A percentile compares a stretch with the other conserved stretches of the same genome.
These are phyloP conservation scores for Isabelozyma gotoi DNA, from an alignment of 805 yeast species.

Conservation along the genomic window DNA sequence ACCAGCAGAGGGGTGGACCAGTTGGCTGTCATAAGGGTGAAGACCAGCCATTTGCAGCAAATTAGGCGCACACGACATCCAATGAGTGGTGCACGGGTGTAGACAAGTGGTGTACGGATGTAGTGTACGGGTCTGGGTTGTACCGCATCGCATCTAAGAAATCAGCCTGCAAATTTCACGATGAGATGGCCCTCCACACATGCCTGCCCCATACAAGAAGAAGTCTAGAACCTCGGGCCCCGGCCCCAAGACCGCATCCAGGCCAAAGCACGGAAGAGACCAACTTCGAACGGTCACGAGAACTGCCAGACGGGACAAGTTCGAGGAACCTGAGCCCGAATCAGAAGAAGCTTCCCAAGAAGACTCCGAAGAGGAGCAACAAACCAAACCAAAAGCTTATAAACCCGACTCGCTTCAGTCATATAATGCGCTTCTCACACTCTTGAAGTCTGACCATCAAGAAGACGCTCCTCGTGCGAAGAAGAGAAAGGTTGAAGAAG, in stretches of 20 bases:
- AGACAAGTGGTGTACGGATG: no score
- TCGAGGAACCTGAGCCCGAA: conserved; percentile 6
- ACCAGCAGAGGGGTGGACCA: no score
- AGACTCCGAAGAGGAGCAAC: conserved; percentile 11
- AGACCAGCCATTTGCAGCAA: no score
- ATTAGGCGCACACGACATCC: background rate
- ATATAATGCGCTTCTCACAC: conserved; percentile 65
- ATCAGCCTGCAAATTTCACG: no score
- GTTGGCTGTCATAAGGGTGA: no score
- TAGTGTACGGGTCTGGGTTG: no score
- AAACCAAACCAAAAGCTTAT: conserved; percentile 13
- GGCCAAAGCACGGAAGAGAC: conserved; percentile 53
- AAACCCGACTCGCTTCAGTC: conserved; percentile 42
- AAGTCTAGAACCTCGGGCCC: background rate
- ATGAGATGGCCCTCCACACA: no score
- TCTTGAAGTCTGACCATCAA: conserved; percentile 51
- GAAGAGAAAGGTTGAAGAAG: conserved; percentile 10
- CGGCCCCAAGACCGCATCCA: background rate
- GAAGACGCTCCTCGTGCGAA: conserved; percentile 8
- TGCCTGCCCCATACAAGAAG: conserved; percentile 4
- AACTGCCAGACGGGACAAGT: conserved; percentile 41
- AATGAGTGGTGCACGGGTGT: background rate
- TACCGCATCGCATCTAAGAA: no score
- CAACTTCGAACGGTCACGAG: conserved; percentile 61
- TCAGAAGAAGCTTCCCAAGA: conserved; percentile 1